Conservation (phyloP, 176 grass and related monocot species). For the Cenchrus purpureus region DNA sequence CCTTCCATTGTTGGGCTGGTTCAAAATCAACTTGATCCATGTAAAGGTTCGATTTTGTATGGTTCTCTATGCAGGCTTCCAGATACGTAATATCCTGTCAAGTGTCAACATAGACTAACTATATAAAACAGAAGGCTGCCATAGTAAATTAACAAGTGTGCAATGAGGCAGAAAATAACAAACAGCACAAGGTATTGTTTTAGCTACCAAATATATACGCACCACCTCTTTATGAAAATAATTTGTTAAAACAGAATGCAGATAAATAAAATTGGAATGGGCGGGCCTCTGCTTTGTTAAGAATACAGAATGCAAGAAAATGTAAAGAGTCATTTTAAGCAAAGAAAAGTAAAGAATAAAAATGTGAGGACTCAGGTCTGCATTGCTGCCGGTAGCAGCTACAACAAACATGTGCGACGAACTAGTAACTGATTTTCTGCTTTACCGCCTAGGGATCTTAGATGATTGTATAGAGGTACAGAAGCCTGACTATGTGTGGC, state of each 20-base stretch:
- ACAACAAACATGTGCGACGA: too few relatives aligned
- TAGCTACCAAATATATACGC: constrained; percentile 8
- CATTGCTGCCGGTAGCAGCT: background rate
- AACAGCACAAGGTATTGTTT: constrained; percentile 9
- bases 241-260: constrained; percentile 15
- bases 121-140: constrained; percentile 46
- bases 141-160: constrained; percentile 32
- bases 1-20: constrained; percentile 85
- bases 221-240: constrained; percentile 19
- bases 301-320: background rate
- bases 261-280: constrained; percentile 26
- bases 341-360: background rate
- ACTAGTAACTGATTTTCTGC: too few relatives aligned
- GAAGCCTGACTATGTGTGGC: too few relatives aligned
- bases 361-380: background rate
- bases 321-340: background rate
- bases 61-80: constrained; percentile 99
- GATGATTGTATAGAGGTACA: background rate
- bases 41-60: constrained; percentile 96
- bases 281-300: constrained; percentile 5
- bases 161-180: constrained; percentile 25
- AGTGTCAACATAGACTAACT: constrained; percentile 29
- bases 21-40: constrained; percentile 99
- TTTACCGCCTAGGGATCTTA: background rate
- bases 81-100: constrained; percentile 86